Conservation (phyloP, 768 basidiomycete genomes). For the Pisolithus tinctorius region DNA sequence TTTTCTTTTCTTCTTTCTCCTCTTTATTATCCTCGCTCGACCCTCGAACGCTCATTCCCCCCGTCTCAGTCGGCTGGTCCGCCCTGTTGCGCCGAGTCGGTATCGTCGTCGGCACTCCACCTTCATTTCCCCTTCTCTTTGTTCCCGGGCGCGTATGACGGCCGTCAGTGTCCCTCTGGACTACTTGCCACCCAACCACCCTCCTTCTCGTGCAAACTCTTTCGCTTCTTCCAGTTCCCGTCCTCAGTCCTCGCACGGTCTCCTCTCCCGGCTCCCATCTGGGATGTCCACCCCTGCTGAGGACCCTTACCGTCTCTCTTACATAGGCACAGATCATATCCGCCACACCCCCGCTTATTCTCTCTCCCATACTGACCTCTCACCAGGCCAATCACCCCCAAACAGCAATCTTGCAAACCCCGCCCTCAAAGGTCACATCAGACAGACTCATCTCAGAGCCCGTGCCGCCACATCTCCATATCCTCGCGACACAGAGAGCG, state of each 20-base stretch:
- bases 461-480: conserved; percentile 80
- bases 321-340: conserved; percentile 38
- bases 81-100: conserved; percentile 30
- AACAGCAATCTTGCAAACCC: conserved; percentile 70
- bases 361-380: conserved; percentile 33
- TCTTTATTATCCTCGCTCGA: conserved; percentile 16
- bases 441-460: conserved; percentile 71
- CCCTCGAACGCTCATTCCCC: conserved; percentile 3
- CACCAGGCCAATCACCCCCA: conserved; percentile 61
- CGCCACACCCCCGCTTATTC: conserved; percentile 42
- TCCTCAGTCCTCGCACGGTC: conserved; percentile 72
- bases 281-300: conserved; percentile 48
- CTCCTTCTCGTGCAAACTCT: conserved; percentile 73
- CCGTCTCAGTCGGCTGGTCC: conserved; percentile 48
- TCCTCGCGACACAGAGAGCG: conserved; percentile 78
- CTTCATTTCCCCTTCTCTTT: conserved; percentile 25
- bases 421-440: conserved; percentile 70
- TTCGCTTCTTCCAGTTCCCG: conserved; percentile 71
- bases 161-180: conserved; percentile 69
- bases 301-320: conserved; percentile 66
- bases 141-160: conserved; percentile 43
- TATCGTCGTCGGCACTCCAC: conserved; percentile 28
- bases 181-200: conserved; percentile 54
- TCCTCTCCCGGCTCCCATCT: conserved; percentile 45
- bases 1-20: conserved; percentile 17